Conservation (phyloP, 2,329 filamentous ascomycete species). For the Fusarium sp. region DNA sequence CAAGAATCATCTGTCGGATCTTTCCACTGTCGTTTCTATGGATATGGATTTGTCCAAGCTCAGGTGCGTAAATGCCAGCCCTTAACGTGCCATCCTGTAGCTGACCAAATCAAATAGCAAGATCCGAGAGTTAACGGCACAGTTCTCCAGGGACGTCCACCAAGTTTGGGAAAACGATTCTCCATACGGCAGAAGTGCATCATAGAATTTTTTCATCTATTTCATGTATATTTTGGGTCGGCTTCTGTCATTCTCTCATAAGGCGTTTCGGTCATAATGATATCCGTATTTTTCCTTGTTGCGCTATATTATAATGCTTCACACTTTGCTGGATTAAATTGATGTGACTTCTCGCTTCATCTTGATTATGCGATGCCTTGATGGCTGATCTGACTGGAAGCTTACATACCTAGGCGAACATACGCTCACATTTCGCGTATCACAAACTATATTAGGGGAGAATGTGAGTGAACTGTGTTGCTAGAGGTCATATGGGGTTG, state of each 20-base stretch:
- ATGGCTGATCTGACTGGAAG: too few relatives aligned
- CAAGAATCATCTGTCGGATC: conserved; percentile 50
- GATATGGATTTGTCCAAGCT: conserved; percentile 50
- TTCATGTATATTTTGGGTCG: background rate
- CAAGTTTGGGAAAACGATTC: conserved; percentile 33
- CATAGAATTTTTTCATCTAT: conserved; percentile 2
- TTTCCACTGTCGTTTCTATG: conserved; percentile 50
- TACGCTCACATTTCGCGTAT: too few relatives aligned
- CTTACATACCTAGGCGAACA: too few relatives aligned
- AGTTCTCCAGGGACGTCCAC: conserved; percentile 41
- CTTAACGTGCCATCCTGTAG: too few relatives aligned
- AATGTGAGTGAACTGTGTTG: too few relatives aligned
- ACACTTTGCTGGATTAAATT: background rate
- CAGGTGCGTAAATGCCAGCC: conserved; percentile 8
- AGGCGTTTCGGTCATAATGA: conserved; percentile 30
- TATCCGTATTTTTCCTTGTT: conserved; percentile 16
- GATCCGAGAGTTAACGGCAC: conserved; percentile 6
- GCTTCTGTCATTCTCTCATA: background rate
- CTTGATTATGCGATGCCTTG: too few relatives aligned
- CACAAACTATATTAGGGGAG: too few relatives aligned
- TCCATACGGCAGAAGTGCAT: background rate
- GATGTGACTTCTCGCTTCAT: background rate
- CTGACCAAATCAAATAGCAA: background rate
- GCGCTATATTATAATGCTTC: background rate
- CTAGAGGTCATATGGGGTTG: too few relatives aligned